A percentile compares a stretch with the other conserved stretches of the same genome.
These are phyloP conservation scores for Neolentinus lepideus DNA, from an alignment of 1,284 basidiomycete species.

Conservation along the genomic window DNA sequence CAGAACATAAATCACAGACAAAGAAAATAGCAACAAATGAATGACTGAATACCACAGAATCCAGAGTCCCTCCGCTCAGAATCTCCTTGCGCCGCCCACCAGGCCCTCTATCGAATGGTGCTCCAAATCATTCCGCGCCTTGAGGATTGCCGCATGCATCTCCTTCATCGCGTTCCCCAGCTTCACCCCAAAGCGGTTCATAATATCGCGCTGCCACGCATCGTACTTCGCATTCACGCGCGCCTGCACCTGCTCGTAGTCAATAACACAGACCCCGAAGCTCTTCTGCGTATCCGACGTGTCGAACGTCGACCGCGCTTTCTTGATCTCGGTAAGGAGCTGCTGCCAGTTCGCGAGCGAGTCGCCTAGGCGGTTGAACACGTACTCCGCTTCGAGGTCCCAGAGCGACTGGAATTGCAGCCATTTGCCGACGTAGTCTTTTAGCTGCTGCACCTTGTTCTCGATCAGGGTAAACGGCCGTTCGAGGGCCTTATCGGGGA, in stretches of 20 bases:
- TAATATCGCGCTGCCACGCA: constrained; percentile 93
- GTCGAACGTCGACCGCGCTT: constrained; percentile 93
- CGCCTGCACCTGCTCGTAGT: constrained; percentile 97
- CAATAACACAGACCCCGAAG: constrained; percentile 91
- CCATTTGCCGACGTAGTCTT: constrained; percentile 94
- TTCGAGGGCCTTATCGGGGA: constrained; percentile 70
- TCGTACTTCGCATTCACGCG: constrained; percentile 99
- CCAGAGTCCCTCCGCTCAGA: constrained; percentile 15
- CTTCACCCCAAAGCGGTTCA: constrained; percentile 88
- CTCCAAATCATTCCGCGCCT: constrained; percentile 92
- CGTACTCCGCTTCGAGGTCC: constrained; percentile 96
- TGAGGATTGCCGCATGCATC: constrained; percentile 87
- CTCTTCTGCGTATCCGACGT: constrained; percentile 90
- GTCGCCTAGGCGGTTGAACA: constrained; percentile 92
- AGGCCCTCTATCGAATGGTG: constrained; percentile 74
- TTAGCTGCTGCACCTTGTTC: constrained; percentile 80
- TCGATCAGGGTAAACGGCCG: constrained; percentile 87
- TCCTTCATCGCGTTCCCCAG: constrained; percentile 94
- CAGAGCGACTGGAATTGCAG: constrained; percentile 98
- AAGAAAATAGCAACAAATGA: background rate
- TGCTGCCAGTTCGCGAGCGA: constrained; percentile 92
- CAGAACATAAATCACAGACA: background rate
- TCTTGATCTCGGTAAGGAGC: constrained; percentile 93
- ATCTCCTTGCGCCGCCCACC: constrained; percentile 37
- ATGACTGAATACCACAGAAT: background rate